phyloP scores from a whole-genome alignment of 345 rosid species.

The Populus alba region DNA sequence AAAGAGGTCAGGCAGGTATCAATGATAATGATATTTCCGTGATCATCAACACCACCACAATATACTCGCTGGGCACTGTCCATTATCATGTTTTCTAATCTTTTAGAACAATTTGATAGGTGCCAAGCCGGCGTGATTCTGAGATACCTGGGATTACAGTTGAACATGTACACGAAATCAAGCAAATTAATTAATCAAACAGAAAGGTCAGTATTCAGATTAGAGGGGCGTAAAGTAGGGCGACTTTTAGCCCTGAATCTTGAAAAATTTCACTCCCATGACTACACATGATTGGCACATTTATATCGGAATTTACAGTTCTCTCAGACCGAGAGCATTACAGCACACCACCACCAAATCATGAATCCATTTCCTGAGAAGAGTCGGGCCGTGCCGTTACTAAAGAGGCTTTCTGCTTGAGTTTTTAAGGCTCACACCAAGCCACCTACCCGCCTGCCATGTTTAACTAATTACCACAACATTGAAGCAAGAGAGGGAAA shows the following conservation, averaged over 20 bases:
- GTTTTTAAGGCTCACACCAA: neutral
- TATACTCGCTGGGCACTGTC: no score
- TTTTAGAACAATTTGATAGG: neutral
- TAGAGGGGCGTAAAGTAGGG: neutral
- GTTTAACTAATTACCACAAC: neutral
- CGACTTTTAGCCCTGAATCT: neutral
- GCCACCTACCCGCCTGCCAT: neutral
- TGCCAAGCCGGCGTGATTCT: neutral
- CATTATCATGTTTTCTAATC: neutral
- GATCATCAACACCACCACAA: no score
- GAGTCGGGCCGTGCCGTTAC: neutral
- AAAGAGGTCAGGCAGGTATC: no score
- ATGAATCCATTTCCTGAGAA: neutral
- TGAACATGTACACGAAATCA: neutral
- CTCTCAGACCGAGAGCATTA: neutral
- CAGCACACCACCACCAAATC: neutral
- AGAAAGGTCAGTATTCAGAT: no score
- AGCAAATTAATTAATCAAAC: neutral
- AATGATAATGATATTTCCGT: no score
- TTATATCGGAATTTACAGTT: no score
- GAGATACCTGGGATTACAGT: neutral
- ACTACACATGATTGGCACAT: neutral
- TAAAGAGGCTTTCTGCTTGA: neutral
- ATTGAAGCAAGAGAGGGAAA: neutral
- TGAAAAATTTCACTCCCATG: neutral